Evolutionary conservation across 768 basidiomycete genomes (phyloP).

Genomic region (Tricholoma saponaceum): DNA sequence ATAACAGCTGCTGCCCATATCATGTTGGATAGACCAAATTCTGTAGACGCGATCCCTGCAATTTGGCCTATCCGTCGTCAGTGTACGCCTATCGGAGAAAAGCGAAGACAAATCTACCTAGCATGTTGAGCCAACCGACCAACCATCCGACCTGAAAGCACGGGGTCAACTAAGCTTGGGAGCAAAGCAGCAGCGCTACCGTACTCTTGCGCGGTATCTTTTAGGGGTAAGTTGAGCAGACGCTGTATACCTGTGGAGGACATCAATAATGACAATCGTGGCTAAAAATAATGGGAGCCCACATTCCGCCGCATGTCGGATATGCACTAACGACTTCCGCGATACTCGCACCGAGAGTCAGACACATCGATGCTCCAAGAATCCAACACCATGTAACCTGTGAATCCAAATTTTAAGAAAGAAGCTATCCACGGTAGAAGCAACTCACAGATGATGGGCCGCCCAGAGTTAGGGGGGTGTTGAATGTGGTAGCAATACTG

Average conservation of each 20-base stretch:
- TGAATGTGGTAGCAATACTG: constrained; percentile 74
- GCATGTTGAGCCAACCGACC: constrained; percentile 81
- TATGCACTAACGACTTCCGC: constrained; percentile 76
- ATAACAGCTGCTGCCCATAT: constrained; percentile 73
- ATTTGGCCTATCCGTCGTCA: constrained; percentile 52
- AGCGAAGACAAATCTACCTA: constrained; percentile 38
- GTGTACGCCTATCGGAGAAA: neutral
- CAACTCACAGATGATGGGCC: constrained; percentile 61
- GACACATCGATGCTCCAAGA: constrained; percentile 67
- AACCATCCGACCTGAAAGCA: constrained; percentile 60
- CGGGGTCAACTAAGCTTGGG: neutral
- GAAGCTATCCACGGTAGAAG: neutral
- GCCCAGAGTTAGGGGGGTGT: constrained; percentile 64
- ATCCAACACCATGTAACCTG: constrained; percentile 75
- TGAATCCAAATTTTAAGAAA: neutral
- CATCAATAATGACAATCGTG: neutral
- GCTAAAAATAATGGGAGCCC: constrained; percentile 18
- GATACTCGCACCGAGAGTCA: constrained; percentile 68
- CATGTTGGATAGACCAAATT: constrained; percentile 79
- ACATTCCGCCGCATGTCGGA: constrained; percentile 72
- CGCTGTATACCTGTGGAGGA: constrained; percentile 61
- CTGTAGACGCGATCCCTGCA: constrained; percentile 82
- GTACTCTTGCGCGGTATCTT: constrained; percentile 58
- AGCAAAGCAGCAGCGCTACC: constrained; percentile 6
- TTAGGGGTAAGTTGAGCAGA: constrained; percentile 71